These are phyloP conservation scores for Talaromyces sp. DNA, from an alignment of 2,329 filamentous ascomycete genomes.

Conservation along the genomic window DNA sequence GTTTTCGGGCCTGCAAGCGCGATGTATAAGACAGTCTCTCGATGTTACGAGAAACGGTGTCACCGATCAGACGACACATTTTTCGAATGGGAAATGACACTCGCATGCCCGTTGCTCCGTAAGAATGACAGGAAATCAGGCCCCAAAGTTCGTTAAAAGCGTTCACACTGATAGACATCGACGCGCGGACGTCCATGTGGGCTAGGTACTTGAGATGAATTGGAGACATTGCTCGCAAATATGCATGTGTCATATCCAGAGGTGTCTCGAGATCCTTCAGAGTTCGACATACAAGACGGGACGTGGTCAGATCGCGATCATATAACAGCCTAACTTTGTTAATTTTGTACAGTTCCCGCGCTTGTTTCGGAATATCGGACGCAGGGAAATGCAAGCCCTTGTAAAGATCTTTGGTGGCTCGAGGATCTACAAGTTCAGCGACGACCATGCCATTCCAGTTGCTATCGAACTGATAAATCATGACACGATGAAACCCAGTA, in stretches of 20 bases:
- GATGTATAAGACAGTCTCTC: constrained; percentile 84
- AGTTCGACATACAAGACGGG: constrained; percentile 76
- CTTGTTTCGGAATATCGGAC: constrained; percentile 80
- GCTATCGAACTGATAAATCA: constrained; percentile 88
- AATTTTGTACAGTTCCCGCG: constrained; percentile 80
- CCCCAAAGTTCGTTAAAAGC: constrained; percentile 85
- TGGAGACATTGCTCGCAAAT: constrained; percentile 84
- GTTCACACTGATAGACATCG: constrained; percentile 91
- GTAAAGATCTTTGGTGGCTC: constrained; percentile 76
- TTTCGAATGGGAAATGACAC: constrained; percentile 88
- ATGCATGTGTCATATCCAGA: constrained; percentile 78
- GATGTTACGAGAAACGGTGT: constrained; percentile 81
- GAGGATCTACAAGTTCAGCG: constrained; percentile 78
- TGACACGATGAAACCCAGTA: constrained; percentile 85
- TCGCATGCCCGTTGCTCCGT: constrained; percentile 75
- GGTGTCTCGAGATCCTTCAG: constrained; percentile 69
- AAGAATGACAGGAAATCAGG: constrained; percentile 79
- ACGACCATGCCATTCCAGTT: constrained; percentile 82
- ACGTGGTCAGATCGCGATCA: constrained; percentile 75
- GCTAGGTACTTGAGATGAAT: constrained; percentile 82
- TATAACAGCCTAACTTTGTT: constrained; percentile 88
- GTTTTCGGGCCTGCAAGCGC: constrained; percentile 76
- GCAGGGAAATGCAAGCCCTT: constrained; percentile 86
- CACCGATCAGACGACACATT: constrained; percentile 84
- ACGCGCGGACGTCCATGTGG: constrained; percentile 89